A percentile compares a stretch with the other conserved stretches of the same genome.
Evolutionary conservation across 2,329 filamentous ascomycete species (phyloP).

Genomic region (Botryotinia globosa): DNA sequence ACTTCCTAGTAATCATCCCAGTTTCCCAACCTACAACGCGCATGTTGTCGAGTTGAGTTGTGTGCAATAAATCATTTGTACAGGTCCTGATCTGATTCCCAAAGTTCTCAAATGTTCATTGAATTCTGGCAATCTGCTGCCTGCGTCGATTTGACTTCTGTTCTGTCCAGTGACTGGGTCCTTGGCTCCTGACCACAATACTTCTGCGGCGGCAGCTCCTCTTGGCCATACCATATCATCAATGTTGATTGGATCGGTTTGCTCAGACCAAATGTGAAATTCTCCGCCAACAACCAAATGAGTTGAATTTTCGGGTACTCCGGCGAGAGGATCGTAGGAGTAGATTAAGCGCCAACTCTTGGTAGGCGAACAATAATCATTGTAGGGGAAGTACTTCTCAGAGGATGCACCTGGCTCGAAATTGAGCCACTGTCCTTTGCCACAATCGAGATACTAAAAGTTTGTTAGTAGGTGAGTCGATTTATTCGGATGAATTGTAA

Average conservation of each 20-base stretch:
- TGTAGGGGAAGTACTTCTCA: slow-evolving; percentile 62
- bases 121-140: slow-evolving; percentile 69
- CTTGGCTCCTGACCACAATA: slow-evolving; percentile 72
- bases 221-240: slow-evolving; percentile 79
- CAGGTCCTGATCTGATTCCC: slow-evolving; percentile 62
- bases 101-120: slow-evolving; percentile 63
- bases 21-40: slow-evolving; percentile 25
- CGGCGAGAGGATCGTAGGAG: slow-evolving; percentile 69
- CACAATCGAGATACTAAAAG: slow-evolving; percentile 74
- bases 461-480: slow-evolving; percentile 25
- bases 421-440: slow-evolving; percentile 75
- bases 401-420: slow-evolving; percentile 57
- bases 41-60: slow-evolving; percentile 56
- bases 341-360: slow-evolving; percentile 84
- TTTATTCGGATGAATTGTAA: background rate
- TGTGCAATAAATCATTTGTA: slow-evolving; percentile 72
- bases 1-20: background rate
- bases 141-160: slow-evolving; percentile 67
- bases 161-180: slow-evolving; percentile 62
- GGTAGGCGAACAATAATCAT: slow-evolving; percentile 75
- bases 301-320: slow-evolving; percentile 58
- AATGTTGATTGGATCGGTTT: slow-evolving; percentile 72
- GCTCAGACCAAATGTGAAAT: slow-evolving; percentile 76
- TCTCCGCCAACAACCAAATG: slow-evolving; percentile 78
- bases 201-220: slow-evolving; percentile 69